A percentile compares a stretch with the other conserved stretches of the same genome.
phyloP scores from a whole-genome alignment of 2,329 filamentous ascomycete species.

The Boeremia lycopersici region DNA sequence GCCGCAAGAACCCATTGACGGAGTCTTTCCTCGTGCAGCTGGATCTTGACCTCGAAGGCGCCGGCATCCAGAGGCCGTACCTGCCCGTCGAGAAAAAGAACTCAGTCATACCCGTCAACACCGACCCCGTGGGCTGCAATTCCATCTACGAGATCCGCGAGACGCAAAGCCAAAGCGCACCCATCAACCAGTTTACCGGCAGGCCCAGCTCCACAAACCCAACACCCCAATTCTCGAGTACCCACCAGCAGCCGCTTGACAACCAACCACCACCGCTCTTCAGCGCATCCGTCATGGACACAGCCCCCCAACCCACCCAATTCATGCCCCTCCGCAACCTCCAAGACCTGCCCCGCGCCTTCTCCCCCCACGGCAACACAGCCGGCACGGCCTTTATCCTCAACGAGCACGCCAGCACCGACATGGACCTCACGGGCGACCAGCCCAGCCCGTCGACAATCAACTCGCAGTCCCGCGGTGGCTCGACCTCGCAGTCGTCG shows the following conservation, averaged over 20 bases:
- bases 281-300: slow-evolving; percentile 30
- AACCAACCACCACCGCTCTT: slow-evolving; percentile 30
- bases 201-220: not conserved
- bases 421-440: slow-evolving; percentile 48
- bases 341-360: slow-evolving; percentile 7
- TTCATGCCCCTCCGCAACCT: slow-evolving; percentile 18
- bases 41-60: slow-evolving; percentile 84
- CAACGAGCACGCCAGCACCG: slow-evolving; percentile 24
- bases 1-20: slow-evolving; percentile 85
- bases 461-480: slow-evolving; percentile 38
- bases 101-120: slow-evolving; percentile 25
- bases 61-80: slow-evolving; percentile 64
- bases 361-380: not conserved
- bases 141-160: slow-evolving; percentile 46
- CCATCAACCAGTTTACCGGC: slow-evolving; percentile 37
- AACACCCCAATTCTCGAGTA: slow-evolving; percentile 4
- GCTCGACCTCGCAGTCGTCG: slow-evolving; percentile 44
- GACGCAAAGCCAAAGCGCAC: slow-evolving; percentile 31
- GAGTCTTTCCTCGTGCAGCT: slow-evolving; percentile 94
- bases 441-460: slow-evolving; percentile 43
- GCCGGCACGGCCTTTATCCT: slow-evolving; percentile 19
- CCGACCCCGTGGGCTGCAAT: slow-evolving; percentile 39
- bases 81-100: slow-evolving; percentile 21
- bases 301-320: slow-evolving; percentile 25
- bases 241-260: slow-evolving; percentile 16